Percentiles rank a stretch among this genome's conserved stretches.
Evolutionary conservation across 371 early-diverging fungal species (phyloP).

Genomic region (Mortierella sp.): DNA sequence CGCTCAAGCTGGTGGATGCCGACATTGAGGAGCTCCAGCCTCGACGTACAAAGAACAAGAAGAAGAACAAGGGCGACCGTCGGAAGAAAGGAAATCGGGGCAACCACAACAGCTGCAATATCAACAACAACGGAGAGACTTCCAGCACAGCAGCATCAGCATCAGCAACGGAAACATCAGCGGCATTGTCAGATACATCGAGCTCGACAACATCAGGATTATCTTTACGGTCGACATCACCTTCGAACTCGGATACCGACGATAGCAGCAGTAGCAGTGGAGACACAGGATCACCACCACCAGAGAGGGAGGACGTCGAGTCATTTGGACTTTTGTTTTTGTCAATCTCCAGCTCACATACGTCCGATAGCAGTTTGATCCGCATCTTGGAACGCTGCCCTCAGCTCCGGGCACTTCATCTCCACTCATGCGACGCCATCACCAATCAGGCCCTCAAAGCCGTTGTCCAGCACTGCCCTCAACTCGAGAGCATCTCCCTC

Average conservation of each 20-base stretch:
- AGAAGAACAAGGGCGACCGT: not conserved
- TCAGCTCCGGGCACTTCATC: slow-evolving; percentile 15
- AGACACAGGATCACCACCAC: not conserved
- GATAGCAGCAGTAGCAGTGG: not conserved
- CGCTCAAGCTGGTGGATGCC: slow-evolving; percentile 32
- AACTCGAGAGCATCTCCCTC: slow-evolving; percentile 21
- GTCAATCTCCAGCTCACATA: slow-evolving; percentile 26
- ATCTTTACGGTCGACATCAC: not conserved
- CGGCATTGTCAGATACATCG: not conserved
- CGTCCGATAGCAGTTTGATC: slow-evolving; percentile 15
- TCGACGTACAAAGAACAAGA: not conserved
- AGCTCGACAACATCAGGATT: not conserved
- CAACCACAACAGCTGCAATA: not conserved
- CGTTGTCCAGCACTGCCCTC: not conserved
- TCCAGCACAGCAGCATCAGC: not conserved
- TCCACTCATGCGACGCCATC: slow-evolving; percentile 30
- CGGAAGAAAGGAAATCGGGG: not conserved
- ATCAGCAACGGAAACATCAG: not conserved
- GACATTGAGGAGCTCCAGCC: slow-evolving; percentile 22
- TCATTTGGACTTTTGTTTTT: slow-evolving; percentile 18
- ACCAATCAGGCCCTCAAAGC: slow-evolving; percentile 17
- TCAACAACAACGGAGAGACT: not conserved
- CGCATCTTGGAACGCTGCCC: slow-evolving; percentile 22
- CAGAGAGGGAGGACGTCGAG: not conserved
- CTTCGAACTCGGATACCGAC: slow-evolving; percentile 1